Conservation (phyloP, 805 yeast genomes). For the Sugiyamaella boreocaroliniensis region DNA sequence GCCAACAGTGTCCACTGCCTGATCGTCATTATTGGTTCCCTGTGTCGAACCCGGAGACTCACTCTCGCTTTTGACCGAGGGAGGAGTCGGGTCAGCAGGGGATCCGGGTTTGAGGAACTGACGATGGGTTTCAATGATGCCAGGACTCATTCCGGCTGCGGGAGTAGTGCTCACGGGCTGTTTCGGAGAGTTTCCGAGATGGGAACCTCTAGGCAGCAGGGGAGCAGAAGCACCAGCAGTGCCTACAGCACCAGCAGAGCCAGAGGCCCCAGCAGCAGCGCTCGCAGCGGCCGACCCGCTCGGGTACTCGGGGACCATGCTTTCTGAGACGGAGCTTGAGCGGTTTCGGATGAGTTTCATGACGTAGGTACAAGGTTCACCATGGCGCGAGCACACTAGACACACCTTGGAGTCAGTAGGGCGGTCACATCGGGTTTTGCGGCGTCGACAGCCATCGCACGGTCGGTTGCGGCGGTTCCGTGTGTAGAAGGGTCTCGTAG, state of each 20-base stretch:
- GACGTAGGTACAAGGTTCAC: slow-evolving; percentile 29
- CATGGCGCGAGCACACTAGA: slow-evolving; percentile 29
- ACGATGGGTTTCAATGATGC: neutral
- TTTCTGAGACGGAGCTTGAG: neutral
- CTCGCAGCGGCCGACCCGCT: too few relatives aligned
- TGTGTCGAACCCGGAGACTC: neutral
- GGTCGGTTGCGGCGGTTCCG: slow-evolving; percentile 30
- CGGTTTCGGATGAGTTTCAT: slow-evolving; percentile 19
- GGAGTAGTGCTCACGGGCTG: neutral
- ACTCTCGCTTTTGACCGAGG: neutral
- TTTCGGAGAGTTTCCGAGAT: neutral
- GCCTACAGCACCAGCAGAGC: neutral
- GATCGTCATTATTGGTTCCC: neutral
- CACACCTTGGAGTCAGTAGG: slow-evolving; percentile 23
- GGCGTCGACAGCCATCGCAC: slow-evolving; percentile 34
- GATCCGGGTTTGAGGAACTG: neutral
- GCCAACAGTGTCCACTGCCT: slow-evolving; percentile 10
- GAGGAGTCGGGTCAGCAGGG: neutral
- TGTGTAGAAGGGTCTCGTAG: slow-evolving; percentile 18
- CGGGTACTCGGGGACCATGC: neutral
- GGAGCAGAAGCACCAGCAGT: too few relatives aligned
- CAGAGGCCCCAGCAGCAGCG: neutral
- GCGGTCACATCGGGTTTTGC: slow-evolving; percentile 33
- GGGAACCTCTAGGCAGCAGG: too few relatives aligned
- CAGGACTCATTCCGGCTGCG: neutral